Percentiles rank a stretch among this genome's conserved stretches.
Conservation (phyloP, 2,329 filamentous ascomycete species). For the Phoma sp. region DNA sequence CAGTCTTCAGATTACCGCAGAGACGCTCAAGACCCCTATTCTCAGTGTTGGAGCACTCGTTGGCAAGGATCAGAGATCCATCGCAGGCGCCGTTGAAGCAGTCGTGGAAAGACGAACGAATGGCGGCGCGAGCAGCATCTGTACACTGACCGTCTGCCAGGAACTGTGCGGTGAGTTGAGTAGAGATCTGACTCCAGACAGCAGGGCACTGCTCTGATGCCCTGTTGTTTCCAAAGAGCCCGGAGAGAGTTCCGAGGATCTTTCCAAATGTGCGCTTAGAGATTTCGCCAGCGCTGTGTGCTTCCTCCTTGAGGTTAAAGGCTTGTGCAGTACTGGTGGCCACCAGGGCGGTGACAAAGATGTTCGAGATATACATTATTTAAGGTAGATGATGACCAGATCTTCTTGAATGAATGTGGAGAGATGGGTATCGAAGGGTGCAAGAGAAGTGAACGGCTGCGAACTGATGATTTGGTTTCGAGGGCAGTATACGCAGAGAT, state of each 20-base stretch:
- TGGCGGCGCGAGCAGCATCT: conserved; percentile 46
- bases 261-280: conserved; percentile 27
- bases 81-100: conserved; percentile 49
- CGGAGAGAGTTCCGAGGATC: conserved; percentile 15
- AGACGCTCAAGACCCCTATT: conserved; percentile 57
- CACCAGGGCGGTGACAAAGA: conserved; percentile 35
- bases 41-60: conserved; percentile 45
- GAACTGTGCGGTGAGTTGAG: conserved; percentile 42
- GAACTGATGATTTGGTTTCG: conserved; percentile 15
- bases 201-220: conserved; percentile 32
- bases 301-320: conserved; percentile 30
- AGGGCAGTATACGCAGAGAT: conserved; percentile 11
- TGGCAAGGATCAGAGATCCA: conserved; percentile 46
- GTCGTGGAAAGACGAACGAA: conserved; percentile 46
- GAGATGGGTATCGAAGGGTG: conserved; percentile 2
- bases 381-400: conserved; percentile 6
- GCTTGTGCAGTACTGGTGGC: conserved; percentile 36
- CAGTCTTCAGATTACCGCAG: conserved; percentile 48
- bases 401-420: conserved; percentile 18
- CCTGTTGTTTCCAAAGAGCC: conserved; percentile 14
- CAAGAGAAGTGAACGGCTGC: conserved; percentile 21
- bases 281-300: conserved; percentile 17
- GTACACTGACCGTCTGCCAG: conserved; percentile 45
- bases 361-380: conserved; percentile 47
- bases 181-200: conserved; percentile 44